Percentiles rank a stretch among this genome's conserved stretches.
Evolutionary conservation across 306 rosid genomes (phyloP).

Genomic region (Rosa persica): DNA sequence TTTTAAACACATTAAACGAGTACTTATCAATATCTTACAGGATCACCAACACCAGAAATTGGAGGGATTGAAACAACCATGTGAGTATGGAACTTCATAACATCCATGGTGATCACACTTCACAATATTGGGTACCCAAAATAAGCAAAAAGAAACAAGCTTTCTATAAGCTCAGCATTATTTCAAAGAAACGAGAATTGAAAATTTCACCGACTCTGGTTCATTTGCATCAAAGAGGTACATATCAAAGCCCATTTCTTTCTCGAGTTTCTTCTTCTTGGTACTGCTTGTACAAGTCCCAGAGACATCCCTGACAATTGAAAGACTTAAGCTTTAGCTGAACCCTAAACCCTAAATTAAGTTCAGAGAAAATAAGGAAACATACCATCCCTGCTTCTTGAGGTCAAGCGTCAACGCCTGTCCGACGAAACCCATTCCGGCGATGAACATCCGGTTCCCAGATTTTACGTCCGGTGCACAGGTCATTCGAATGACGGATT

Average conservation of each 20-base stretch:
- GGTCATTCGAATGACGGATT: constrained; percentile 15
- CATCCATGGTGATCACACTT: constrained; percentile 47
- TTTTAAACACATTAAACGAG: background rate
- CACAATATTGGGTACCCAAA: constrained; percentile 25
- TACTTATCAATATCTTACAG: constrained; percentile 38
- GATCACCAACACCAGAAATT: constrained; percentile 56
- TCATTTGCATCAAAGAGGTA: constrained; percentile 65
- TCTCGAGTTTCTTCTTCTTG: constrained; percentile 64
- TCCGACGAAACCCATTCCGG: constrained; percentile 79
- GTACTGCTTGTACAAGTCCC: constrained; percentile 64
- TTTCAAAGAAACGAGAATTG: background rate
- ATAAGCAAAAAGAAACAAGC: background rate
- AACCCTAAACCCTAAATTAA: background rate
- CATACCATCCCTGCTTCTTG: constrained; percentile 70
- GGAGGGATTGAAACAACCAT: constrained; percentile 80
- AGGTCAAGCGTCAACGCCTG: constrained; percentile 58
- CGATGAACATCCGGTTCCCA: constrained; percentile 54
- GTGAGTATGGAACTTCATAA: constrained; percentile 65
- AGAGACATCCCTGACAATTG: constrained; percentile 48
- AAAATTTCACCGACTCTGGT: constrained; percentile 53
- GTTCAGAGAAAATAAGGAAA: background rate
- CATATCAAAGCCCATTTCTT: constrained; percentile 62
- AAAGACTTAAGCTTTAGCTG: background rate
- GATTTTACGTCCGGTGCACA: constrained; percentile 19
- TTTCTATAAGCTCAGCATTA: background rate